Conservation (phyloP, 129 eudicot genomes). For the Flaveria bidentis region DNA sequence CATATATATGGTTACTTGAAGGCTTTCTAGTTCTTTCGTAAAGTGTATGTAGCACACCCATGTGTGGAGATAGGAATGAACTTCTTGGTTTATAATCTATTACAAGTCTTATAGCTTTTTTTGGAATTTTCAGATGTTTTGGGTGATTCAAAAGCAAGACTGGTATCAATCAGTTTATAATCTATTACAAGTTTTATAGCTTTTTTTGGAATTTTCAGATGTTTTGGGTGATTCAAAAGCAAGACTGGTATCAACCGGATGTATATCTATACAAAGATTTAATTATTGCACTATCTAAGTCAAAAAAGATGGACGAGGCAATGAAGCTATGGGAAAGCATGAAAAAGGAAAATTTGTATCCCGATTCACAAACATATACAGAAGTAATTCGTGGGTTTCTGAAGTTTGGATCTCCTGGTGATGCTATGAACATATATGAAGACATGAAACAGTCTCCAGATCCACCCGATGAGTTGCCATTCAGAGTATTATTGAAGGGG, state of each 20-base stretch:
- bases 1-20: neutral
- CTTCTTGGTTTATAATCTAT: neutral
- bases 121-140: slow-evolving; percentile 61
- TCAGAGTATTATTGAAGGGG: slow-evolving; percentile 79
- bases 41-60: neutral
- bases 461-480: slow-evolving; percentile 86
- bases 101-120: slow-evolving; percentile 9
- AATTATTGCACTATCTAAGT: slow-evolving; percentile 68
- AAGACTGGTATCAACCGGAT: slow-evolving; percentile 86
- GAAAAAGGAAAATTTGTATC: slow-evolving; percentile 77
- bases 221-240: slow-evolving; percentile 78
- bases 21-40: neutral
- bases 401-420: slow-evolving; percentile 84
- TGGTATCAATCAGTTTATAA: slow-evolving; percentile 63
- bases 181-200: slow-evolving; percentile 6
- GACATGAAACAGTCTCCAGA: slow-evolving; percentile 94
- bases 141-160: slow-evolving; percentile 81
- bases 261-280: slow-evolving; percentile 81
- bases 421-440: slow-evolving; percentile 92
- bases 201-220: slow-evolving; percentile 47
- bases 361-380: slow-evolving; percentile 84
- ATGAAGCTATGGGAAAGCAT: slow-evolving; percentile 84
- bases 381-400: slow-evolving; percentile 90
- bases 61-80: neutral
- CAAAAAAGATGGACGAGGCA: slow-evolving; percentile 84